A percentile compares a stretch with the other conserved stretches of the same genome.
Conservation (phyloP, 192 early-diverging fungal species). For the Mortierella claussenii region DNA sequence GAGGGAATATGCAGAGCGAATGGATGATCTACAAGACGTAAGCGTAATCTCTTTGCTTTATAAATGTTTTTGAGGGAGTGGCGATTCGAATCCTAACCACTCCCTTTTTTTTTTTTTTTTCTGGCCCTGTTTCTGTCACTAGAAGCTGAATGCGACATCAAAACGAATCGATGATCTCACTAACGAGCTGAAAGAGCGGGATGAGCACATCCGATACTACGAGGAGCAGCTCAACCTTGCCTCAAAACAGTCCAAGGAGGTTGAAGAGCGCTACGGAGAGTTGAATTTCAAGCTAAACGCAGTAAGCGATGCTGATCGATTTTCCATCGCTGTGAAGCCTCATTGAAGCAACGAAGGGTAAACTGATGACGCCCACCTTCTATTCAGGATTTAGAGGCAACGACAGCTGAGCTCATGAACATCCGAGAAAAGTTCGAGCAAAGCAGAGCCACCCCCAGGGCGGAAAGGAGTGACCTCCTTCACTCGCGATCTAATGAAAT, state of each 20-base stretch:
- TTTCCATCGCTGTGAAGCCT: not conserved
- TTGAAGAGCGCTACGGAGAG: conserved; percentile 50
- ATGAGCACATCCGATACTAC: conserved; percentile 37
- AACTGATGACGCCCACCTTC: not conserved
- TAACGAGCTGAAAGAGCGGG: conserved; percentile 48
- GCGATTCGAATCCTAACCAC: too few species aligned
- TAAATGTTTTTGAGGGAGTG: too few species aligned
- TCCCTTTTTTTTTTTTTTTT: not conserved
- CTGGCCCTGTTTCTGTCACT: not conserved
- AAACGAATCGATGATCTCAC: conserved; percentile 45
- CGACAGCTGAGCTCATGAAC: conserved; percentile 29
- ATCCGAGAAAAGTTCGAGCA: conserved; percentile 50
- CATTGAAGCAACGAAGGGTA: too few species aligned
- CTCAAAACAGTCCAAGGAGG: conserved; percentile 44
- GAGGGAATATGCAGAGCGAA: conserved; percentile 11
- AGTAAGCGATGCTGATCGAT: conserved; percentile 4
- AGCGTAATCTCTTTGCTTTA: too few species aligned
- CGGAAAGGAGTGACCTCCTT: conserved; percentile 39
- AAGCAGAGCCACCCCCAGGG: conserved; percentile 35
- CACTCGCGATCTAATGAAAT: conserved; percentile 47
- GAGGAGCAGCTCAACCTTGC: conserved; percentile 50
- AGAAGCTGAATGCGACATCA: conserved; percentile 40
- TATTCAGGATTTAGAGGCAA: conserved; percentile 49
- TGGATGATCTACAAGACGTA: conserved; percentile 54
- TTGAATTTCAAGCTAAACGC: conserved; percentile 52